Evolutionary conservation across 345 rosid genomes (phyloP).

Genomic region (Psidium friedrichsthalianum): DNA sequence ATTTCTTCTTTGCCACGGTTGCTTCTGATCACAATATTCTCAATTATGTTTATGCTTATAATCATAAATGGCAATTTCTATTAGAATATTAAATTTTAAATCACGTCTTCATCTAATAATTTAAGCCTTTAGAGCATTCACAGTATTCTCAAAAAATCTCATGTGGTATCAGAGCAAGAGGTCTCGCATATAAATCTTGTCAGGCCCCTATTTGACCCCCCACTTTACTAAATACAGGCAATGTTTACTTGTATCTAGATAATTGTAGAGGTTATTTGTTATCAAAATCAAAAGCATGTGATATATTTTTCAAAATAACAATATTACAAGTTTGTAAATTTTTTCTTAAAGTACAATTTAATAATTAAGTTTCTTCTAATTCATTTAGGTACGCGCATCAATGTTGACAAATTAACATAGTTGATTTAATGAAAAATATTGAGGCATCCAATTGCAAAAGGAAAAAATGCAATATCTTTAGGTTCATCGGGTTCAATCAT

Average conservation of each 20-base stretch:
- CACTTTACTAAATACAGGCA: not conserved
- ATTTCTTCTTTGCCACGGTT: no score
- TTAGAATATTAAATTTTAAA: no score
- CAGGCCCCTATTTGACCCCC: no score
- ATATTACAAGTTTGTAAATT: not conserved
- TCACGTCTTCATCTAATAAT: no score
- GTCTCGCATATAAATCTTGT: no score
- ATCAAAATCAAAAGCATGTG: not conserved
- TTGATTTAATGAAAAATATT: not conserved
- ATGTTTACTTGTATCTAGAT: fast-evolving
- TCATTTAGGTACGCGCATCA: fast-evolving
- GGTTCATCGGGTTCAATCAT: not conserved
- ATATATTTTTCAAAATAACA: not conserved
- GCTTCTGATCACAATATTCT: no score
- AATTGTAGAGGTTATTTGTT: not conserved
- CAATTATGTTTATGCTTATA: no score
- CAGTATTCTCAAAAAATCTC: no score
- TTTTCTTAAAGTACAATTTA: fast-evolving
- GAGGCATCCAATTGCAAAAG: not conserved
- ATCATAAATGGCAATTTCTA: no score
- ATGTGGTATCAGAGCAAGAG: no score
- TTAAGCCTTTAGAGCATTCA: no score
- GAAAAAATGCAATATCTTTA: not conserved
- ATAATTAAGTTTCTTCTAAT: fast-evolving
- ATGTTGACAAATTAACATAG: fast-evolving